Percentiles rank a stretch among this genome's conserved stretches.
These are phyloP conservation scores for Teratosphaeria viscida DNA, from an alignment of 2,329 filamentous ascomycete species.

Conservation along the genomic window DNA sequence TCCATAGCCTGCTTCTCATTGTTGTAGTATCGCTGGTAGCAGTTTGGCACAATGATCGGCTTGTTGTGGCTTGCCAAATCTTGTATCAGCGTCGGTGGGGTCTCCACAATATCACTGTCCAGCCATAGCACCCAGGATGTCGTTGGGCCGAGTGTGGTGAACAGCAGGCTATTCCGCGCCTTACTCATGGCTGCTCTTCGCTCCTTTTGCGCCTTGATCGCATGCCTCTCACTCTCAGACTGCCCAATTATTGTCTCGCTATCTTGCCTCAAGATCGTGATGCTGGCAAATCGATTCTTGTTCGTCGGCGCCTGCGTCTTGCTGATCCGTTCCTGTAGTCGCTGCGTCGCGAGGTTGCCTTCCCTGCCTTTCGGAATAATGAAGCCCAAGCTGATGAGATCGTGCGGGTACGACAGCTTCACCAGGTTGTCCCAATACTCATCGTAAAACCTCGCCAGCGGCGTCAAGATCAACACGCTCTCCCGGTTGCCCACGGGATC, in stretches of 20 bases:
- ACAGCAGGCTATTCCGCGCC: slow-evolving; percentile 86
- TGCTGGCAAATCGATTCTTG: slow-evolving; percentile 75
- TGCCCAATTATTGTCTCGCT: slow-evolving; percentile 75
- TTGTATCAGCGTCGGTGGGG: slow-evolving; percentile 73
- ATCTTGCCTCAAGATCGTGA: slow-evolving; percentile 92
- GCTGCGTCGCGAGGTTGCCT: slow-evolving; percentile 74
- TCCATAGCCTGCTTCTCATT: slow-evolving; percentile 61
- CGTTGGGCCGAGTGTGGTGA: slow-evolving; percentile 81
- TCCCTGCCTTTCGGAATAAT: slow-evolving; percentile 91
- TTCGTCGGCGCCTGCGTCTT: slow-evolving; percentile 77
- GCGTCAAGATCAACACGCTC: slow-evolving; percentile 81
- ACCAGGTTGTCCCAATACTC: slow-evolving; percentile 92
- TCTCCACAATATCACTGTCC: slow-evolving; percentile 84
- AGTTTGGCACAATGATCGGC: slow-evolving; percentile 89
- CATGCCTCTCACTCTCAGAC: slow-evolving; percentile 80
- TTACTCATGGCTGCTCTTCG: slow-evolving; percentile 84
- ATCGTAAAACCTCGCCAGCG: slow-evolving; percentile 85
- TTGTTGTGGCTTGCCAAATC: slow-evolving; percentile 82
- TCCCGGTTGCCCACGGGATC: slow-evolving; percentile 71
- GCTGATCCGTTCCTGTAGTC: slow-evolving; percentile 73
- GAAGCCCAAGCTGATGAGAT: slow-evolving; percentile 89
- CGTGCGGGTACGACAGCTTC: slow-evolving; percentile 77
- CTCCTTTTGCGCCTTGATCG: slow-evolving; percentile 78
- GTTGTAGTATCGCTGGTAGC: slow-evolving; percentile 70
- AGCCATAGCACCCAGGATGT: slow-evolving; percentile 98